A percentile compares a stretch with the other conserved stretches of the same genome.
phyloP scores from a whole-genome alignment of 495 filamentous ascomycete genomes.

The Penicillium ucsense region DNA sequence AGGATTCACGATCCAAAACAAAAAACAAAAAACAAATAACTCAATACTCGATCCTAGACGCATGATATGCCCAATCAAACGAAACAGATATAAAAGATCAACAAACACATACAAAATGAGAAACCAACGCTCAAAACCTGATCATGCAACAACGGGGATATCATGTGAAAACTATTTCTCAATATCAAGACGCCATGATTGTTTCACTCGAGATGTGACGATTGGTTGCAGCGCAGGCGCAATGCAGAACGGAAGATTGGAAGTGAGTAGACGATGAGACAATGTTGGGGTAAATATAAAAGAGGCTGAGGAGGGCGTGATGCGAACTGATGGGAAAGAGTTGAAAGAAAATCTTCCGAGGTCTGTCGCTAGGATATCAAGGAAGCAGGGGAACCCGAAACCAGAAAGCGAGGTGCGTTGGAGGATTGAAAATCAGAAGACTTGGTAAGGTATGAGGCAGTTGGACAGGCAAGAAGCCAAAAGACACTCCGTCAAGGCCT shows the following conservation, averaged over 20 bases:
- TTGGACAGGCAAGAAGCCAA: background rate
- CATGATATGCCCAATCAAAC: background rate
- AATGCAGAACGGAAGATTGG: slow-evolving; percentile 7
- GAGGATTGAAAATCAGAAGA: slow-evolving; percentile 2
- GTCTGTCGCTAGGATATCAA: background rate
- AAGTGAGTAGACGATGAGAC: slow-evolving; percentile 2
- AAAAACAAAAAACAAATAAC: no score
- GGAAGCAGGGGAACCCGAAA: background rate
- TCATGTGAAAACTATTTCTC: slow-evolving; percentile 20
- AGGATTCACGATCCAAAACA: no score
- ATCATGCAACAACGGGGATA: slow-evolving; percentile 25
- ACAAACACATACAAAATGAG: slow-evolving; percentile 5
- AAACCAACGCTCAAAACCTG: slow-evolving; percentile 19
- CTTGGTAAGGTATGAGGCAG: background rate
- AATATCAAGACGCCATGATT: slow-evolving; percentile 5
- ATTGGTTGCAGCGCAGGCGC: slow-evolving; percentile 1
- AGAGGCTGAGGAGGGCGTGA: no score
- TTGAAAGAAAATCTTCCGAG: background rate
- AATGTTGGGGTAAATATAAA: no score
- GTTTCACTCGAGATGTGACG: background rate
- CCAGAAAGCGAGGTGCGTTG: background rate
- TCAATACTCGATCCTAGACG: no score
- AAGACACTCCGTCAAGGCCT: slow-evolving; percentile 11
- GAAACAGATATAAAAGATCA: slow-evolving; percentile 6
- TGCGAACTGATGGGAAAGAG: slow-evolving; percentile 4